A percentile compares a stretch with the other conserved stretches of the same genome.
phyloP scores from a whole-genome alignment of 345 rosid genomes.

The Leavenworthia alabamica region DNA sequence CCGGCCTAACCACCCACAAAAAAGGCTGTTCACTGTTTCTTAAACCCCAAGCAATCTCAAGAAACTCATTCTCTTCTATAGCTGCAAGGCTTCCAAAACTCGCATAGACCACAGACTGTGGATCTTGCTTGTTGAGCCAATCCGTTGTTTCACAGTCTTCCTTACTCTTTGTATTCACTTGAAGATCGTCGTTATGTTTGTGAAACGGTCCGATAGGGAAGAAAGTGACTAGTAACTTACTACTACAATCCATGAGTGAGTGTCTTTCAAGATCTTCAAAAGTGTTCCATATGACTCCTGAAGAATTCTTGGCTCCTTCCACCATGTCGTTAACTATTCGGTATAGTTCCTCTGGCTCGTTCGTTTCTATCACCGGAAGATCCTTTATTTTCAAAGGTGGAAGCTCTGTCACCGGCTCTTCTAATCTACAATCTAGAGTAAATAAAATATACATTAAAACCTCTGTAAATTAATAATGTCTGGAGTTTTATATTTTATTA shows the following conservation, averaged over 20 bases:
- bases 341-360: conserved; percentile 7
- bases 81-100: conserved; percentile 59
- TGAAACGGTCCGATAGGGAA: conserved; percentile 52
- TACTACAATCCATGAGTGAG: conserved; percentile 19
- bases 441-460: no score
- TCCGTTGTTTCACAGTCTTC: conserved; percentile 28
- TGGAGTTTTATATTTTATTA: no score
- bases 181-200: conserved; percentile 27
- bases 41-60: conserved; percentile 53
- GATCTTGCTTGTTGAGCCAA: conserved; percentile 52
- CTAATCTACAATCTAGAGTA: conserved; percentile 33
- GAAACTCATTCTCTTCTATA: conserved; percentile 32
- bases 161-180: conserved; percentile 20
- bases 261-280: conserved; percentile 43
- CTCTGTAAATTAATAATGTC: no score
- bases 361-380: conserved; percentile 26
- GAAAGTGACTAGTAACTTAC: conserved; percentile 27
- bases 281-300: conserved; percentile 52
- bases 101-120: conserved; percentile 42
- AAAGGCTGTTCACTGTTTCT: conserved; percentile 44
- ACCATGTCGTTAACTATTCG: conserved; percentile 8
- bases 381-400: conserved; percentile 45
- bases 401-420: conserved; percentile 34
- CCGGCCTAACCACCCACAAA: conserved; percentile 60
- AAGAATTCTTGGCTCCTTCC: conserved; percentile 30